phyloP scores from a whole-genome alignment of 2,329 filamentous ascomycete genomes.

The Botrytis tulipae region DNA sequence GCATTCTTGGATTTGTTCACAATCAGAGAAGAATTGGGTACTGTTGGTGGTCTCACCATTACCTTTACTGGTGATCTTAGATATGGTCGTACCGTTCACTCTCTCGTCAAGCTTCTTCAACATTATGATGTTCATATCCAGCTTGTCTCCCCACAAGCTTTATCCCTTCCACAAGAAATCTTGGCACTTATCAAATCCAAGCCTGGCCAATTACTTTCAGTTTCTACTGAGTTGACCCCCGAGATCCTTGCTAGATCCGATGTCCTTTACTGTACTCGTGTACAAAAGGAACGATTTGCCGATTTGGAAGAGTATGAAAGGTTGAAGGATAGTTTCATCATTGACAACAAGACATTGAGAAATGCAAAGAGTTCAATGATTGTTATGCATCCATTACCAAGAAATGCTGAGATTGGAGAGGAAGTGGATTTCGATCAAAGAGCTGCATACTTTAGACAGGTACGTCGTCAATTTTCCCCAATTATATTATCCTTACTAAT shows the following conservation, averaged over 20 bases:
- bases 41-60: slow-evolving; percentile 90
- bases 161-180: slow-evolving; percentile 74
- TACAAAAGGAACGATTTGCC: slow-evolving; percentile 96
- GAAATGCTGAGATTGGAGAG: slow-evolving; percentile 89
- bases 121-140: slow-evolving; percentile 96
- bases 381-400: slow-evolving; percentile 90
- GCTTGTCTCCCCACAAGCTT: slow-evolving; percentile 78
- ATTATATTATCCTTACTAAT: slow-evolving; percentile 11
- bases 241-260: slow-evolving; percentile 86
- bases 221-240: slow-evolving; percentile 76
- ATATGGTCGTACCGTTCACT: slow-evolving; percentile 94
- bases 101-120: slow-evolving; percentile 85
- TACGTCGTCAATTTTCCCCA: slow-evolving; percentile 51
- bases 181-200: slow-evolving; percentile 64
- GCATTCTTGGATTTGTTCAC: slow-evolving; percentile 98
- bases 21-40: slow-evolving; percentile 95
- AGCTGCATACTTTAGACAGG: slow-evolving; percentile 98
- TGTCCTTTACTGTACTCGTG: slow-evolving; percentile 93
- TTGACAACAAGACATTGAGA: slow-evolving; percentile 87
- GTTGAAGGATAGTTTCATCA: slow-evolving; percentile 83
- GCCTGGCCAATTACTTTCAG: slow-evolving; percentile 73
- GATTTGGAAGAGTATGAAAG: slow-evolving; percentile 76
- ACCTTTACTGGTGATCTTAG: slow-evolving; percentile 93
- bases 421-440: slow-evolving; percentile 97
- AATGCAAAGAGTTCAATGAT: slow-evolving; percentile 91